Conservation (phyloP, 805 yeast genomes). For the Candida pini region DNA sequence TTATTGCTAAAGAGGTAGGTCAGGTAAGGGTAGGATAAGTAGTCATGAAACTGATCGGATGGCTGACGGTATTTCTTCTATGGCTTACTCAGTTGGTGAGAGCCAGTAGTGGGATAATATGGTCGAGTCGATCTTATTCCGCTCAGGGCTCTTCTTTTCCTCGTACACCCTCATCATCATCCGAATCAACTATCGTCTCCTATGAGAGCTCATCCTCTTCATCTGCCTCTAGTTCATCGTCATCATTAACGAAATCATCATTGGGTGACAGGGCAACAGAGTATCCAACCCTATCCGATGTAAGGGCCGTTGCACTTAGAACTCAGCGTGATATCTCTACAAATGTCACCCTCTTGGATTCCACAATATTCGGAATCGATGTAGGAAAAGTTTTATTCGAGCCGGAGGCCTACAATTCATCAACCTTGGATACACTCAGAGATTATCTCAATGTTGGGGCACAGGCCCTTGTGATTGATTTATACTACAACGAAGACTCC, state of each 20-base stretch:
- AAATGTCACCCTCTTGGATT: slow-evolving; percentile 35
- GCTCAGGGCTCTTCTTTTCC: no score
- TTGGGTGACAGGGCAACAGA: slow-evolving; percentile 1
- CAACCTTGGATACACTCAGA: slow-evolving; percentile 24
- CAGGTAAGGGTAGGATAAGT: no score
- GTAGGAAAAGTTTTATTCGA: slow-evolving; percentile 30
- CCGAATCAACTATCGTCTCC: no score
- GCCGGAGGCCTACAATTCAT: slow-evolving; percentile 26
- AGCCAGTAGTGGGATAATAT: no score
- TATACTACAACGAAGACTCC: slow-evolving; percentile 48
- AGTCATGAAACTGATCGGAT: no score
- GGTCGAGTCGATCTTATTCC: no score
- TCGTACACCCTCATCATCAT: no score
- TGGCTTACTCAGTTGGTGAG: no score
- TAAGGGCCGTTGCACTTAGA: slow-evolving; percentile 31
- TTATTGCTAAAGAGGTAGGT: no score
- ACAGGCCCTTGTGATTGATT: slow-evolving; percentile 43
- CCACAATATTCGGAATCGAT: slow-evolving; percentile 35
- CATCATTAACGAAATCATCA: neutral
- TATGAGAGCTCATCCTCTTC: no score
- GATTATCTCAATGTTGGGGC: slow-evolving; percentile 39
- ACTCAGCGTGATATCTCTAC: slow-evolving; percentile 43
- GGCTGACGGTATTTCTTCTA: no score
- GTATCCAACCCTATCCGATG: slow-evolving; percentile 30
- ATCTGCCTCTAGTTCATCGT: neutral